phyloP scores from a whole-genome alignment of 176 grass and related monocot species.

The Oryza meyeriana region DNA sequence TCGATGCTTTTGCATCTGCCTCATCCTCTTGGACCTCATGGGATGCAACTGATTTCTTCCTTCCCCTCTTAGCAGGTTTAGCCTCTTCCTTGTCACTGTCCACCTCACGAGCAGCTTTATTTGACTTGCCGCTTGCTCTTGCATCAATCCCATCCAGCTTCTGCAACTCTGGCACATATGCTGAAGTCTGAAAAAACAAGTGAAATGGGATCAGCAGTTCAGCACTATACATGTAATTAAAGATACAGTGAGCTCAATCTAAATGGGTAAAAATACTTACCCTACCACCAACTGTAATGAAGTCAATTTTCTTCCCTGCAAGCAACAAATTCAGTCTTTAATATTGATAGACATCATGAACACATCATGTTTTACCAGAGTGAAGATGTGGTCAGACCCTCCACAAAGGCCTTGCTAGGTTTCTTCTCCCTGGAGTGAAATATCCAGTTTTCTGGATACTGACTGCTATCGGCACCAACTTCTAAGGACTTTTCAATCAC shows the following conservation, averaged over 20 bases:
- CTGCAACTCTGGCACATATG: constrained; percentile 39
- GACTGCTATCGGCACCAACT: constrained; percentile 49
- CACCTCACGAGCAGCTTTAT: not conserved
- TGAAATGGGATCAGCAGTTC: not conserved
- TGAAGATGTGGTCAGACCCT: constrained; percentile 31
- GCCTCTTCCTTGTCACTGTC: not conserved
- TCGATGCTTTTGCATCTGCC: not conserved
- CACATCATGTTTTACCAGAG: not conserved
- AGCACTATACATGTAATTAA: not conserved
- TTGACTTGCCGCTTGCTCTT: not conserved
- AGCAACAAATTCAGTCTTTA: constrained; percentile 1
- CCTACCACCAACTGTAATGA: constrained; percentile 37
- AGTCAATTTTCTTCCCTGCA: constrained; percentile 42
- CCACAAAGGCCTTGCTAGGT: constrained; percentile 43
- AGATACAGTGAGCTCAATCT: not conserved
- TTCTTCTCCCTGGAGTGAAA: constrained; percentile 60
- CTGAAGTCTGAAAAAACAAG: constrained; percentile 18
- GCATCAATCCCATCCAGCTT: constrained; percentile 18
- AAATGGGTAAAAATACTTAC: not conserved
- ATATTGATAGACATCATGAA: not conserved
- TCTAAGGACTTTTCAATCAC: constrained; percentile 48
- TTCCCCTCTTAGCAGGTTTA: not conserved
- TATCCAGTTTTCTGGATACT: constrained; percentile 47
- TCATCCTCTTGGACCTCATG: not conserved
- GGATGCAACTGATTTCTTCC: not conserved